These are phyloP conservation scores for Coemansia sp. DNA, from an alignment of 192 early-diverging fungal species.

Conservation along the genomic window DNA sequence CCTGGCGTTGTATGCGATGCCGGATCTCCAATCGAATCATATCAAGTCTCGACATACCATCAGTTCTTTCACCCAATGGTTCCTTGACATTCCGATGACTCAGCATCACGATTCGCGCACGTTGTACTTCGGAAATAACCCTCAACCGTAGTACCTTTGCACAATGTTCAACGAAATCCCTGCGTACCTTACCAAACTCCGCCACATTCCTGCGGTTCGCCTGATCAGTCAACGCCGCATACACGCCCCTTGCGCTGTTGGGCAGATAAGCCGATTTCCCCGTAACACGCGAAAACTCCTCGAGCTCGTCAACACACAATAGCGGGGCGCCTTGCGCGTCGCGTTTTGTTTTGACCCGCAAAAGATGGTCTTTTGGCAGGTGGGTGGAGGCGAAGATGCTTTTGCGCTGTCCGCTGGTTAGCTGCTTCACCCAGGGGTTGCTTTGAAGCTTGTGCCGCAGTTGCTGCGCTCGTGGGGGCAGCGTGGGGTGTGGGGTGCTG, in stretches of 20 bases:
- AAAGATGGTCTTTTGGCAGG: slow-evolving; percentile 8
- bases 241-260: slow-evolving; percentile 11
- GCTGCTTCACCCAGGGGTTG: slow-evolving; percentile 30
- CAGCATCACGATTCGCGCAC: slow-evolving; percentile 11
- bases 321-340: background rate
- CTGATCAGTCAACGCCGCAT: slow-evolving; percentile 15
- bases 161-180: slow-evolving; percentile 38
- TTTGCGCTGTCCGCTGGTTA: slow-evolving; percentile 22
- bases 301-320: slow-evolving; percentile 31
- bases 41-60: slow-evolving; percentile 9
- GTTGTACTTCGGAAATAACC: slow-evolving; percentile 17
- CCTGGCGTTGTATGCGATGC: slow-evolving; percentile 21
- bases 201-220: background rate
- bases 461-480: background rate
- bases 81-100: slow-evolving; percentile 1
- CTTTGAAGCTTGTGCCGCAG: slow-evolving; percentile 27
- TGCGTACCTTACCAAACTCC: slow-evolving; percentile 19
- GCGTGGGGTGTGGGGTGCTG: slow-evolving; percentile 4
- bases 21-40: slow-evolving; percentile 12
- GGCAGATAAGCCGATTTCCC: slow-evolving; percentile 29
- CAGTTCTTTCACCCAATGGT: background rate
- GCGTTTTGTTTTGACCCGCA: slow-evolving; percentile 27
- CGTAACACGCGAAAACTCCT: slow-evolving; percentile 1
- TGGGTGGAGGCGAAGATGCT: slow-evolving; percentile 16
- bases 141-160: slow-evolving; percentile 25